Evolutionary conservation across 495 filamentous ascomycete species (phyloP).

Genomic region (Aspergillus asperescens): DNA sequence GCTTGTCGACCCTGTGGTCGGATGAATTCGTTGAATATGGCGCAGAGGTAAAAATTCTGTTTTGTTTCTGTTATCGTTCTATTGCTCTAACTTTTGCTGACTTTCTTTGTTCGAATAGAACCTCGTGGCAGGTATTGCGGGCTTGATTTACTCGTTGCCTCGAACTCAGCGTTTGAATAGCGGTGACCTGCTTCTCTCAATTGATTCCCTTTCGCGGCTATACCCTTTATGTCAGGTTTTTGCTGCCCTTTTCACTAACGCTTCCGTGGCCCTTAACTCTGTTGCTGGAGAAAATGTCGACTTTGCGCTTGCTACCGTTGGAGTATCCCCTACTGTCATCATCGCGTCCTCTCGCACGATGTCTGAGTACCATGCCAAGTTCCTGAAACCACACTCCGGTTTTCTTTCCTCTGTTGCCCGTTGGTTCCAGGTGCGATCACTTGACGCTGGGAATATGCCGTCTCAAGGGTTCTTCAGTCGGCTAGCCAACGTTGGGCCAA

Average conservation of each 20-base stretch:
- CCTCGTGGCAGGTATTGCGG: slow-evolving; percentile 70
- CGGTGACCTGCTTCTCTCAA: slow-evolving; percentile 81
- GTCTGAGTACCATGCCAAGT: slow-evolving; percentile 54
- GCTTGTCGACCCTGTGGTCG: slow-evolving; percentile 56
- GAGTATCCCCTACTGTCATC: slow-evolving; percentile 76
- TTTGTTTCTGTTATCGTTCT: not conserved
- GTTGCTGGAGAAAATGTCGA: slow-evolving; percentile 68
- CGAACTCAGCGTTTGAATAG: slow-evolving; percentile 62
- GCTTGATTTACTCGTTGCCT: slow-evolving; percentile 71
- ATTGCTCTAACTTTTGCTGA: not conserved
- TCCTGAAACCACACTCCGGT: slow-evolving; percentile 47
- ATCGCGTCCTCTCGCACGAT: slow-evolving; percentile 73
- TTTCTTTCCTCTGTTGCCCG: slow-evolving; percentile 54
- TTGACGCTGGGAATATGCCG: slow-evolving; percentile 66
- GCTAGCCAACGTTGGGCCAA: slow-evolving; percentile 52
- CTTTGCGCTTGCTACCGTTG: slow-evolving; percentile 63
- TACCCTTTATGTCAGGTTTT: slow-evolving; percentile 78
- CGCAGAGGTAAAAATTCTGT: slow-evolving; percentile 54
- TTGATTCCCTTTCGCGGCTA: slow-evolving; percentile 70
- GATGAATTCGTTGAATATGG: slow-evolving; percentile 74
- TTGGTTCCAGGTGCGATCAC: slow-evolving; percentile 60
- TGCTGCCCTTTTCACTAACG: slow-evolving; percentile 74
- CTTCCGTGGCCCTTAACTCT: slow-evolving; percentile 83
- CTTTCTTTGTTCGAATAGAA: slow-evolving; percentile 45
- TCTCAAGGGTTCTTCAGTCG: slow-evolving; percentile 40